These are phyloP conservation scores for Lipomyces kockii DNA, from an alignment of 805 yeast genomes.

Conservation along the genomic window DNA sequence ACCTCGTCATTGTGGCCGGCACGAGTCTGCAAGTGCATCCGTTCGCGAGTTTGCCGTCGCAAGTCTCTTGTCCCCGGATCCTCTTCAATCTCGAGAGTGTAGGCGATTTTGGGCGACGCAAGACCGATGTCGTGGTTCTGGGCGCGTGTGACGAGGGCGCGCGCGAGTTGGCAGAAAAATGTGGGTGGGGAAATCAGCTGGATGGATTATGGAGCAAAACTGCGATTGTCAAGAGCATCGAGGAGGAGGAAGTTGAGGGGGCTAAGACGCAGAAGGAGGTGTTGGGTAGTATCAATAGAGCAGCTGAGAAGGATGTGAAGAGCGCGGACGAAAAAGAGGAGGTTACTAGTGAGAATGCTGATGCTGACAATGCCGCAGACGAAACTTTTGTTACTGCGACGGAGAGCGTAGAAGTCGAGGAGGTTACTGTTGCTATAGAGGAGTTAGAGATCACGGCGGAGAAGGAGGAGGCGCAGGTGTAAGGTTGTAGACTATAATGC, in stretches of 20 bases:
- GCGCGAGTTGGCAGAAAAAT: conserved; percentile 53
- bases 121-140: conserved; percentile 62
- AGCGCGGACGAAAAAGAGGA: conserved; percentile 2
- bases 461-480: background rate
- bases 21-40: conserved; percentile 90
- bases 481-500: background rate
- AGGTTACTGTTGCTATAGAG: background rate
- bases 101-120: conserved; percentile 66
- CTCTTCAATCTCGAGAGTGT: conserved; percentile 76
- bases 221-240: conserved; percentile 12
- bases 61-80: conserved; percentile 56
- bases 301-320: conserved; percentile 8
- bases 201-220: conserved; percentile 22
- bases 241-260: conserved; percentile 23
- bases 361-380: background rate
- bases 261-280: conserved; percentile 16
- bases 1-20: conserved; percentile 86
- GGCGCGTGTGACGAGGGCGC: conserved; percentile 73
- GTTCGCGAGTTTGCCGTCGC: conserved; percentile 81
- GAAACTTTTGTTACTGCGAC: conserved; percentile 4
- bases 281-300: conserved; percentile 11
- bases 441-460: background rate
- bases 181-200: conserved; percentile 62
- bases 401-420: conserved; percentile 4
- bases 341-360: background rate